Evolutionary conservation across 2,329 filamentous ascomycete species (phyloP), one percentile per base, ranked within the genome.

Genomic region (Sclerotiophoma versabilis): DNA sequence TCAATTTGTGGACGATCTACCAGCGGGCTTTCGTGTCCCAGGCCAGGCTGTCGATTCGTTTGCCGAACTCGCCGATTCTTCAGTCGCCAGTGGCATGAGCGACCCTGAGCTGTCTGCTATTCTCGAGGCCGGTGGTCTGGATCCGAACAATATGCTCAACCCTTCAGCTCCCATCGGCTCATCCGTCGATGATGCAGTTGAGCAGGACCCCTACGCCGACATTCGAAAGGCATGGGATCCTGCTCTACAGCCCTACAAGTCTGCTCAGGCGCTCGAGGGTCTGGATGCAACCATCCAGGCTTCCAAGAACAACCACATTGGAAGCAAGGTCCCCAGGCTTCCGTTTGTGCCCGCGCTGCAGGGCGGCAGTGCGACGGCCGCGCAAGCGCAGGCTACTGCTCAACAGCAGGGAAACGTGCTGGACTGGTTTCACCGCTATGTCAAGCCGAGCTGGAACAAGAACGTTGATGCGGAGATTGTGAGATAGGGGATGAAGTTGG

Each of bases 381-480:
- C 15, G 20, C 45, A 48, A n/a, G 45, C 34, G 3, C 11, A 12
- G 14, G 45, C 45, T 1, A 15, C 25, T 11, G 39, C 19, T 12
- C 38, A 29, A n/a, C 27, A 23, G 22, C 49, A 47, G 37, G 29
- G 29, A 0, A 25, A n/a, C 11, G 32, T 49, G 25, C 3, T 44
- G 32, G 22, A 32, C 6, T 54, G 51, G 51, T 54, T 54, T 20
- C 26, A 54, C 5, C 15, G 44, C 4, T 38, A 11, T 25, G 44
- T 54, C 2, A 49, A 25, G 27, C 51, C 51, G n/a, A 54, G 51
- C 22, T 32, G 45, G 33, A 33, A 37, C 5, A 44, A 37, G 20
- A 15, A 49, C n/a, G 45, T 54, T 12, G 51, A 54, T 33, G 38
- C 51, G 12, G 32, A 33, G 26, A 34, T 54, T 23, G 22, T 44